These are phyloP conservation scores for Boletus rubescentipes DNA, from an alignment of 768 basidiomycete genomes.

Conservation along the genomic window DNA sequence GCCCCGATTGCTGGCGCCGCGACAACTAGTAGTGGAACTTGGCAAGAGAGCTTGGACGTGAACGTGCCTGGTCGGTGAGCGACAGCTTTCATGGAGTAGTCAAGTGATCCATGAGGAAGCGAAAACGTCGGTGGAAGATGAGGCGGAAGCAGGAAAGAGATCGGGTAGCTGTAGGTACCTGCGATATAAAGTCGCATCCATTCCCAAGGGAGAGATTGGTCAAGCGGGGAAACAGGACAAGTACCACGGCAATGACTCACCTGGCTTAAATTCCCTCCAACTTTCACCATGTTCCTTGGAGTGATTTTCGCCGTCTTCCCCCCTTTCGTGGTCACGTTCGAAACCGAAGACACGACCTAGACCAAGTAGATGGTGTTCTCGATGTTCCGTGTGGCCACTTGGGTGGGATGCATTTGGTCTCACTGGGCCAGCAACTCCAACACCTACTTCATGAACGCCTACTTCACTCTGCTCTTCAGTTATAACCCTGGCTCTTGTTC, in stretches of 20 bases:
- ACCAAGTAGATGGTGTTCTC: constrained; percentile 22
- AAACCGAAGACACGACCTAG: constrained; percentile 36
- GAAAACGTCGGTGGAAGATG: constrained; percentile 77
- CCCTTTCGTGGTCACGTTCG: constrained; percentile 16
- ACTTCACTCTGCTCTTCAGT: background rate
- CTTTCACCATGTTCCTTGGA: constrained; percentile 44
- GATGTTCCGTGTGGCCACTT: constrained; percentile 2
- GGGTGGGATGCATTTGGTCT: background rate
- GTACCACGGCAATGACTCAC: constrained; percentile 38
- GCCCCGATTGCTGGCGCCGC: constrained; percentile 78
- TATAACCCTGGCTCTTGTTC: constrained; percentile 16
- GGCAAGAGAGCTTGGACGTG: constrained; percentile 67
- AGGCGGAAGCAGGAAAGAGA: constrained; percentile 85
- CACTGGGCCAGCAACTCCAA: background rate
- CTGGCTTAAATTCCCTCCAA: constrained; percentile 92
- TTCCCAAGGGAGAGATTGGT: background rate
- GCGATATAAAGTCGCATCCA: background rate
- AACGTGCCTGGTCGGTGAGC: constrained; percentile 89
- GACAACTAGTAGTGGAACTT: constrained; percentile 73
- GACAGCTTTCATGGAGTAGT: constrained; percentile 76
- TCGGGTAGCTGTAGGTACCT: constrained; percentile 95
- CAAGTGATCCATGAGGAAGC: constrained; percentile 72
- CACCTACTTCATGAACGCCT: background rate
- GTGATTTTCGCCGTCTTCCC: constrained; percentile 24
- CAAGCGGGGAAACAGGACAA: background rate